Percentiles rank a stretch among this genome's conserved stretches.
Evolutionary conservation across 768 basidiomycete genomes (phyloP).

Genomic region (Termitomyces sp.): DNA sequence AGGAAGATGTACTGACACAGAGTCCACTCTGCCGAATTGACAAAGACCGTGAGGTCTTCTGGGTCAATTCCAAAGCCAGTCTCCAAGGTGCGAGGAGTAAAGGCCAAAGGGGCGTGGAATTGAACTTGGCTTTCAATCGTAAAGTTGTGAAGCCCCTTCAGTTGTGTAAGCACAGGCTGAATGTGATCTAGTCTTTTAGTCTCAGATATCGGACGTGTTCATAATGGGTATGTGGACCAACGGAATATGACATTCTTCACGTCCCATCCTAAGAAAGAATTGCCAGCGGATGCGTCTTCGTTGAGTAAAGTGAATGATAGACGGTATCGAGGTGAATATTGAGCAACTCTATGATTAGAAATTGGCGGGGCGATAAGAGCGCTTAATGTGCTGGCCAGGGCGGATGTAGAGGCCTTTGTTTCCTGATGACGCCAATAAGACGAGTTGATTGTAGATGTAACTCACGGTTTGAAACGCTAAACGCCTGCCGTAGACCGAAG

Average conservation of each 20-base stretch:
- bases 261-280: constrained; percentile 66
- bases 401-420: constrained; percentile 13
- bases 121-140: constrained; percentile 94
- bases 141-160: constrained; percentile 79
- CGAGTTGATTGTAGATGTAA: constrained; percentile 7
- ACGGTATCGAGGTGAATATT: constrained; percentile 80
- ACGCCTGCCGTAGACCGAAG: constrained; percentile 21
- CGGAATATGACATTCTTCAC: constrained; percentile 58
- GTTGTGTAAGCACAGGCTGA: constrained; percentile 53
- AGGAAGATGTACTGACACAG: constrained; percentile 51
- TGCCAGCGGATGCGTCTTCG: constrained; percentile 75
- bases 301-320: constrained; percentile 92
- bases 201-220: neutral
- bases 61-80: constrained; percentile 58
- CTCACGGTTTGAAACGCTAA: constrained; percentile 25
- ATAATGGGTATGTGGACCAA: constrained; percentile 32
- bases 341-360: constrained; percentile 49
- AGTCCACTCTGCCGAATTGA: constrained; percentile 97
- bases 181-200: constrained; percentile 54
- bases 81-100: constrained; percentile 50
- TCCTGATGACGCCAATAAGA: constrained; percentile 9
- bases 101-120: constrained; percentile 85
- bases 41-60: constrained; percentile 87
- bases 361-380: constrained; percentile 39
- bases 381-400: constrained; percentile 27